phyloP scores from a whole-genome alignment of 192 early-diverging fungal genomes.

The Podila minutissima region DNA sequence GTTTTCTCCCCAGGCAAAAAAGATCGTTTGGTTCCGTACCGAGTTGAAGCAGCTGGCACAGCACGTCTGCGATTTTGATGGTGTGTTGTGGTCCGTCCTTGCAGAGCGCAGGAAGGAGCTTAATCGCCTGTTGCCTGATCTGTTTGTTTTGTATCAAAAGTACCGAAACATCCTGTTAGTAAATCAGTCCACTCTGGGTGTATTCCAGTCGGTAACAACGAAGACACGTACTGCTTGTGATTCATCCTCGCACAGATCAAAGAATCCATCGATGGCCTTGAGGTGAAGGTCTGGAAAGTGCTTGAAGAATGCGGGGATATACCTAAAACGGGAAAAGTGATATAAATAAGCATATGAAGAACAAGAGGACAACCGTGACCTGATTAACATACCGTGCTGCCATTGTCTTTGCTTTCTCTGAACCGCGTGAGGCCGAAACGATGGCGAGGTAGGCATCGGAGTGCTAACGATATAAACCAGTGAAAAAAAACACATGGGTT shows the following conservation, averaged over 20 bases:
- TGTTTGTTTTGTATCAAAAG: background rate
- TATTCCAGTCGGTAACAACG: background rate
- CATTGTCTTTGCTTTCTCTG: constrained; percentile 36
- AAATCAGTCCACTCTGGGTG: background rate
- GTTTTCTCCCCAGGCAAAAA: background rate
- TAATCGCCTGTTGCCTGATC: constrained; percentile 43
- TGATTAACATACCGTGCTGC: constrained; percentile 28
- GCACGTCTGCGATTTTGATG: constrained; percentile 51
- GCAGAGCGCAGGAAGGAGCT: constrained; percentile 39
- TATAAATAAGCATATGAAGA: background rate
- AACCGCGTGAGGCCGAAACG: constrained; percentile 36
- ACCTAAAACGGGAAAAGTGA: constrained; percentile 10
- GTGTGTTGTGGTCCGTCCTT: constrained; percentile 43
- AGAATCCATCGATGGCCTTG: constrained; percentile 49
- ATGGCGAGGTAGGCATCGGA: constrained; percentile 37
- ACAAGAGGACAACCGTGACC: background rate
- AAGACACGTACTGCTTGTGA: constrained; percentile 16
- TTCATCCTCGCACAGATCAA: constrained; percentile 53
- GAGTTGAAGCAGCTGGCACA: constrained; percentile 50
- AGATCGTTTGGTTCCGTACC: constrained; percentile 11
- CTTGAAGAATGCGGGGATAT: constrained; percentile 48
- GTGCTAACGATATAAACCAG: constrained; percentile 19
- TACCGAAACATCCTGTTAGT: too few relatives aligned
- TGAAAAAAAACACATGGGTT: background rate
- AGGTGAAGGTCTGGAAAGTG: constrained; percentile 40